Conservation (phyloP, 495 filamentous ascomycete species). For the Aspergillus biplanus region DNA sequence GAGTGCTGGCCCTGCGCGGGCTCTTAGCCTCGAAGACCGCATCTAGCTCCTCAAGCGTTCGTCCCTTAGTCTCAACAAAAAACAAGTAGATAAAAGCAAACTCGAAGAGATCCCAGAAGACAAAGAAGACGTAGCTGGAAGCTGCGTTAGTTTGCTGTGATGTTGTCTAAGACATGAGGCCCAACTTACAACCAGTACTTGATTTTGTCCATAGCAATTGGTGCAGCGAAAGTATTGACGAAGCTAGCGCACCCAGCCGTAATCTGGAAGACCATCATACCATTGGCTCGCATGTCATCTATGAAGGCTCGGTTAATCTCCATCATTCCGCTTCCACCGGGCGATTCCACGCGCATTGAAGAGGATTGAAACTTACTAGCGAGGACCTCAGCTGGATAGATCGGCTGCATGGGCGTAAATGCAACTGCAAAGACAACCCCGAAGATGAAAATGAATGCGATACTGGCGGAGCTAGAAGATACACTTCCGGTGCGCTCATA, state of each 20-base stretch:
- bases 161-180: not conserved
- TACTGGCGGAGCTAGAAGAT: constrained; percentile 1
- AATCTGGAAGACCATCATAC: constrained; percentile 10
- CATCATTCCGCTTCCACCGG: not conserved
- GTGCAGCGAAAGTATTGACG: constrained; percentile 1
- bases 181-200: constrained; percentile 5
- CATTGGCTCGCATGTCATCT: constrained; percentile 7
- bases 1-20: no score
- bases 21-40: no score
- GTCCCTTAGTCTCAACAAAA: no score
- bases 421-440: constrained; percentile 1
- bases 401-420: constrained; percentile 8
- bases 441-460: constrained; percentile 8
- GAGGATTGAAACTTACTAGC: constrained; percentile 1
- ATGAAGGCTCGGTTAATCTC: not conserved
- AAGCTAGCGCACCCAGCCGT: constrained; percentile 3
- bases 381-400: constrained; percentile 2
- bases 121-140: constrained; percentile 7
- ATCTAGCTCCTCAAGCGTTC: no score
- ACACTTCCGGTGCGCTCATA: not conserved
- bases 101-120: no score
- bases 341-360: not conserved
- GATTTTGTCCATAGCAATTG: constrained; percentile 2
- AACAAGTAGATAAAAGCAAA: no score
- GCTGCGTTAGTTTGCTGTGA: not conserved